Conservation (phyloP, 2,329 filamentous ascomycete species). For the Claviceps digitariae region DNA sequence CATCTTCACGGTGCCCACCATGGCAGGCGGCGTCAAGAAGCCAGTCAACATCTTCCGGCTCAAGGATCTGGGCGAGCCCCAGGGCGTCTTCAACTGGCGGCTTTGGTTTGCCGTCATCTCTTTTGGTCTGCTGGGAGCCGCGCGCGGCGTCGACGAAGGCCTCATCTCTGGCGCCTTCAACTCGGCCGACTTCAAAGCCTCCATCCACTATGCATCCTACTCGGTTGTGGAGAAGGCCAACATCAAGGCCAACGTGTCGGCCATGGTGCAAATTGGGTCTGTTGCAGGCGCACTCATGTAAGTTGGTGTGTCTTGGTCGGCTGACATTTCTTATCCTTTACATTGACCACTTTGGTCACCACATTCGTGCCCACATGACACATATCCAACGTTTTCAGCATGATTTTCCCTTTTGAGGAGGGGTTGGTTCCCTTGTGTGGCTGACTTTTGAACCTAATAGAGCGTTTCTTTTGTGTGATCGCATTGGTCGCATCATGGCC, state of each 20-base stretch:
- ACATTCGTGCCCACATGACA: not conserved
- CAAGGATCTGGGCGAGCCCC: conserved; percentile 50
- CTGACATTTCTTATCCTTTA: not conserved
- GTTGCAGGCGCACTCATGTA: conserved; percentile 54
- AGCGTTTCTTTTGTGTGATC: conserved; percentile 45
- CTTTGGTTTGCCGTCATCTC: conserved; percentile 65
- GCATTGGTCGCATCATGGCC: conserved; percentile 49
- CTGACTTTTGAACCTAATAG: conserved; percentile 18
- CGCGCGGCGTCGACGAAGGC: conserved; percentile 68
- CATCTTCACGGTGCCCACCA: conserved; percentile 13
- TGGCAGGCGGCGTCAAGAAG: conserved; percentile 40
- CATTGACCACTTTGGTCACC: not conserved
- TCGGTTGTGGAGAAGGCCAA: conserved; percentile 42
- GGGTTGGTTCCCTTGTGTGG: not conserved
- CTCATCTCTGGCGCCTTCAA: conserved; percentile 61
- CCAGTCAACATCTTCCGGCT: conserved; percentile 51
- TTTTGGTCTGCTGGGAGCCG: conserved; percentile 63
- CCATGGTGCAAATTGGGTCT: conserved; percentile 71
- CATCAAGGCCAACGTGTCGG: conserved; percentile 62
- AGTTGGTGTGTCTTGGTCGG: conserved; percentile 6
- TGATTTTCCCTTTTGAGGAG: no score
- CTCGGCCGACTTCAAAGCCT: conserved; percentile 47
- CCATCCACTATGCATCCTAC: conserved; percentile 44
- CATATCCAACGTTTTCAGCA: no score
- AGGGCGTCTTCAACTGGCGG: conserved; percentile 62